Base-by-base conservation (phyloP, 179 eudicot species). In the Silene coronaria region DNA sequence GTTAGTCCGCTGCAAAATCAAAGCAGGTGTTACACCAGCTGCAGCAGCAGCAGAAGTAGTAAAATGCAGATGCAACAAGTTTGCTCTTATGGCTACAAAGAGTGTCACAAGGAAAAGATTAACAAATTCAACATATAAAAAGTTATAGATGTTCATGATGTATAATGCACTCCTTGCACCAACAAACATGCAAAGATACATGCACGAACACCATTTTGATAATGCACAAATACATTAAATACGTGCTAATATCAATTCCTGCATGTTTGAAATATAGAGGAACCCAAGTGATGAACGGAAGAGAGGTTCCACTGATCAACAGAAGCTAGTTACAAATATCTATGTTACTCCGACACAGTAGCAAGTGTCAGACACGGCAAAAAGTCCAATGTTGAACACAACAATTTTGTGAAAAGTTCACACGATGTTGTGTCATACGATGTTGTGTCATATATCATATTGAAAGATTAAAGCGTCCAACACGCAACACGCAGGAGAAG, bases 201-300 rank as follows among this genome's bases (percentile, higher is more conserved):
- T 17, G 21, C 6, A 63, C 16, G 67, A n/a, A 12, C n/a, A n/a
- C 57, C 57, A 51, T 51, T 6, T n/a, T 22, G 36, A 36, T 34
- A 38, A 36, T 14, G 46, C 6, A 42, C 24, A 12, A 17, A 17
- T 6, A 61, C 21, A 7, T 3, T 45, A 74, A 21, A 63, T n/a
- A 26, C 46, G 0, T 45, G 61, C 65, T 16, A 74, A 8, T 12
- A 38, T 22, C 6, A 42, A 38, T 22, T 42, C 27, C 71, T 34
- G 46, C 70, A 42, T 10, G 72, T 68, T 23, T 51, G 22, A 23
- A 27, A 26, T n/a, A 17, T 24, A 4, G 19, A 45, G 24, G 19
- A 55, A 19, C 34, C 61, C 45, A n/a, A n/a, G 42, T 73, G 62
- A 38, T 67, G 21, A 67, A 74, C 23, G 58, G 27, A 32, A 59